Evolutionary conservation across 2,329 filamentous ascomycete species (phyloP), one percentile per base, ranked within the genome.

Genomic region (Cadophora malorum): DNA sequence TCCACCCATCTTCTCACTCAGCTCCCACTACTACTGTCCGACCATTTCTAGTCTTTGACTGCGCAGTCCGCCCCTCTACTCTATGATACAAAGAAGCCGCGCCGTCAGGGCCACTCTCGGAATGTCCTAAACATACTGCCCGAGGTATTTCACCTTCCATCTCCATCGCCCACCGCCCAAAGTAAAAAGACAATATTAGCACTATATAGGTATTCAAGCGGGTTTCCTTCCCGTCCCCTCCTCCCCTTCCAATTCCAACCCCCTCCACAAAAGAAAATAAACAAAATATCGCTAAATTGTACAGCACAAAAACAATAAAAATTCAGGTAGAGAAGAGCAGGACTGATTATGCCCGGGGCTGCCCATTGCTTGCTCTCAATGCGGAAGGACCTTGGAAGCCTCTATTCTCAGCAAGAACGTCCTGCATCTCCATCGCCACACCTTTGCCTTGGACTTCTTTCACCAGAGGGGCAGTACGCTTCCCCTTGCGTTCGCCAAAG

Each of bases 371-470:
- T 5, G 33, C 63, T 65, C 70, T 70, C 19, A 74, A 58, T 25
- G 74, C 63, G 23, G 70, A 79, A 0, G 87, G 85, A 0, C 86
- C 86, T 75, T 88, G 82, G 72, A 89, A 89, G 3, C 82, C 83
- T 12, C 74, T 38, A 28, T 76, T 72, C n/a, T 77, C 69, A 35
- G 74, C 69, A 4, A 76, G 69, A n/a, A 82, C 81, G 28, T 91
- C 87, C 70, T 84, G 73, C 76, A 77, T 81, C 76, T 93, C 89
- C 90, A 97, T 90, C 79, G 96, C 93, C 75, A 95, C 83, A 14
- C 83, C 72, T 71, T 83, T 76, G 74, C 83, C 79, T 78, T 88
- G 82, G 78, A 85, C 77, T 75, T 84, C 82, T 74, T 85, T 80
- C 53, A 80, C 75, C 72, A 85, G 76, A 63, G 81, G 82, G 31